phyloP scores from a whole-genome alignment of 371 early-diverging fungal genomes.

The Lichtheimia corymbifera region DNA sequence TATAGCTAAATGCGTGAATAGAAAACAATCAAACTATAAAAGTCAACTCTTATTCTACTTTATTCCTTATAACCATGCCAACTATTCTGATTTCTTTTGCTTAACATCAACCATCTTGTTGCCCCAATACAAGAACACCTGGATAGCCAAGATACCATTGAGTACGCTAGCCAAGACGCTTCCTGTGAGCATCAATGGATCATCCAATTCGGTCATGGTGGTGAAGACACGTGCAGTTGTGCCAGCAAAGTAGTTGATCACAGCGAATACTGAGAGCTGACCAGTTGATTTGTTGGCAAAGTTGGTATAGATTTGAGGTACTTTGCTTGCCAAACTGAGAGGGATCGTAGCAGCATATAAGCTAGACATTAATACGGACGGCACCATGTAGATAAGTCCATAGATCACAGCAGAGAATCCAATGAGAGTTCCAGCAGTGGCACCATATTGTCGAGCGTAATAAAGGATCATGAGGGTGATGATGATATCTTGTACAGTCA shows the following conservation, averaged over 20 bases:
- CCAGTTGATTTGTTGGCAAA: conserved; percentile 81
- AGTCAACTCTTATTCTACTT: too few relatives aligned
- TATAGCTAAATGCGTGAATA: too few relatives aligned
- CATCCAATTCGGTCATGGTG: conserved; percentile 86
- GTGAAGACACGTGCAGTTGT: conserved; percentile 89
- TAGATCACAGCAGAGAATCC: conserved; percentile 37
- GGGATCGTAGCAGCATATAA: conserved; percentile 83
- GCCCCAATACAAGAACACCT: conserved; percentile 84
- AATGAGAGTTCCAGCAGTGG: conserved; percentile 25
- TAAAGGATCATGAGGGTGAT: conserved; percentile 72
- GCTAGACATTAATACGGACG: conserved; percentile 46
- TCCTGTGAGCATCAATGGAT: conserved; percentile 71
- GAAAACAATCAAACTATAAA: too few relatives aligned
- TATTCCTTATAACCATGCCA: neutral
- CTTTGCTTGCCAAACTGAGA: conserved; percentile 71
- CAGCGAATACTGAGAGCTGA: conserved; percentile 85
- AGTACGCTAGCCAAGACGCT: conserved; percentile 67
- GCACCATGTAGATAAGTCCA: conserved; percentile 53
- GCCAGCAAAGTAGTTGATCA: conserved; percentile 84
- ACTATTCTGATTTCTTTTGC: conserved; percentile 17
- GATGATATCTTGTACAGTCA: conserved; percentile 77
- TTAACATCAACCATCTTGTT: conserved; percentile 20
- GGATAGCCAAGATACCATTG: conserved; percentile 76
- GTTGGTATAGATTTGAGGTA: conserved; percentile 88
- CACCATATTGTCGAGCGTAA: conserved; percentile 45